Base-by-base conservation (phyloP, 495 filamentous ascomycete genomes). In the Penicillium cosmopolitanum region DNA sequence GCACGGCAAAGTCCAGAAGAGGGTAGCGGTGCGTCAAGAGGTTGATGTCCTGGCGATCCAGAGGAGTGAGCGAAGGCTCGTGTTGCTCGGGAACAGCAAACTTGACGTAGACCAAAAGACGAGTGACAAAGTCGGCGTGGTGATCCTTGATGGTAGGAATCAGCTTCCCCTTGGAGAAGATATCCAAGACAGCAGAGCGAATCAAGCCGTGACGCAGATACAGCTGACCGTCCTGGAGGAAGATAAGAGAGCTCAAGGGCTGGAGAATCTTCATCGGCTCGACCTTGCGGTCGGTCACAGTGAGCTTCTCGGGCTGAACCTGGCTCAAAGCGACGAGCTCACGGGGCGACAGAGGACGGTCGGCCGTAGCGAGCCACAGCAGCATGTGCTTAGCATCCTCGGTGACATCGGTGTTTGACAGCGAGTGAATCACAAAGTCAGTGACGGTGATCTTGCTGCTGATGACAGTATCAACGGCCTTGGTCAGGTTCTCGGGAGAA, bases 1-100 rank as follows among this genome's bases (percentile, higher is more conserved):
- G 69, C 11, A 77, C 28, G 13, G 70, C 66, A 44, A 77, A 75
- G 50, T 77, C 74, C 12, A 77, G 66, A 31, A 77, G 64, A 16
- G 73, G 63, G 34, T 67, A 25, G 25, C 63, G 67, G 7, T 63
- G 62, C 35, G 71, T 33, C 6, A 72, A 55, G 0, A 51, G 47
- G 8, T 44, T 55, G 18, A 59, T 65, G 21, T 68, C 58, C 33
- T 68, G 64, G 1, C 51, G 48, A 50, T 71, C 69, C 21, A 74
- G 36, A 5, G 66, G 61, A 23, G 53, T 57, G 23, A 75, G 47
- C 1, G 74, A 70, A 11, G 67, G 69, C 44, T 75, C 69, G 28
- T 70, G 63, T 23, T 70, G 62, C 33, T 68, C 67, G 11, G 64
- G 58, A 9, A 74, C 62, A 33, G 59, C 58, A 19, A 38, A 50